phyloP scores from a whole-genome alignment of 495 filamentous ascomycete genomes.

The Aspergillus affinis region DNA sequence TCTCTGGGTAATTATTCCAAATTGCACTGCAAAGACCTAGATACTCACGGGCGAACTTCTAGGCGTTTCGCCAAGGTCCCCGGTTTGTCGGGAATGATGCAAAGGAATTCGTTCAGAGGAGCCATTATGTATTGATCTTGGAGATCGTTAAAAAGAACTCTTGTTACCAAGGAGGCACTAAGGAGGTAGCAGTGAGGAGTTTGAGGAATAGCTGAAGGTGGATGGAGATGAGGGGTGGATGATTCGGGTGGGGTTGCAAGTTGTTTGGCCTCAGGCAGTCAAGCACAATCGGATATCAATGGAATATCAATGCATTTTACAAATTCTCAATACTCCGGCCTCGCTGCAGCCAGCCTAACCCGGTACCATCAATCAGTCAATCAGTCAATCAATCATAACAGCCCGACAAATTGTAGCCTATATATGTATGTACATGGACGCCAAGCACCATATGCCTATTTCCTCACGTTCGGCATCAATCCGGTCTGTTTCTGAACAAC shows the following conservation, averaged over 20 bases:
- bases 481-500: not conserved
- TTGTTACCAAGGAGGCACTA: not conserved
- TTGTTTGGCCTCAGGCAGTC: not conserved
- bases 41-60: constrained; percentile 67
- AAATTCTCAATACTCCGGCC: too few relatives aligned
- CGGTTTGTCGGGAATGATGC: constrained; percentile 76
- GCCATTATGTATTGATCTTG: constrained; percentile 13
- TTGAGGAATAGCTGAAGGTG: not conserved
- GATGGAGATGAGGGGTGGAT: not conserved
- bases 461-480: not conserved
- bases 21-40: not conserved
- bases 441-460: constrained; percentile 13
- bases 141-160: not conserved
- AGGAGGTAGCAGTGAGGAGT: too few relatives aligned
- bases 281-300: too few relatives aligned
- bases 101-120: constrained; percentile 75
- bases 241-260: not conserved
- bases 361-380: not conserved
- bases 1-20: not conserved
- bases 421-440: constrained; percentile 28
- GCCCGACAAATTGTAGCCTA: constrained; percentile 25
- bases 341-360: not conserved
- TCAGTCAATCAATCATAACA: constrained; percentile 10
- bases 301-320: too few relatives aligned
- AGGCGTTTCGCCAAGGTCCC: constrained; percentile 66